Evolutionary conservation across 2,329 filamentous ascomycete species (phyloP), one percentile per base, ranked within the genome.

Genomic region (Penicillium sp.): DNA sequence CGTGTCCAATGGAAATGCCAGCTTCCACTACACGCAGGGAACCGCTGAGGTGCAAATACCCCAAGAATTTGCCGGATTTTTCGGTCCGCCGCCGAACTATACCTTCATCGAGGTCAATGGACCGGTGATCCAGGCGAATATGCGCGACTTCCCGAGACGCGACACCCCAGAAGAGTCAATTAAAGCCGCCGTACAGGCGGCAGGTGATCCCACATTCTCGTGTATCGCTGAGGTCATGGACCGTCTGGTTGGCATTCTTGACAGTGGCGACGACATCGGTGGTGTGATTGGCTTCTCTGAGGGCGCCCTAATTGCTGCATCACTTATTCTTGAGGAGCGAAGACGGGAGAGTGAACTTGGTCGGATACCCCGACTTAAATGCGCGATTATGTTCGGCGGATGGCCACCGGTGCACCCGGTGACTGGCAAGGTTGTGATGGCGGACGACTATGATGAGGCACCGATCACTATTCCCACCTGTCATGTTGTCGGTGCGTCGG

Each of bases 401-500:
- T 66, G 60, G 61, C 66, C 65, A 11, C 59, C 65, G 0, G 51
- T 60, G 6, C 57, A 66, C 9, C 56, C 62, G 1, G 39, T 53
- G n/a, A 59, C 55, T 38, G 61, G 62, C 2, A 43, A 50, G n/a
- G 20, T 58, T 39, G 24, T 67, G 24, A 38, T 67, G 1, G 48
- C 57, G 2, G 63, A 68, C 11, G 60, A 64, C 35, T 50, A 37
- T 32, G 47, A 58, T 29, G 50, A 52, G 13, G 59, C 63, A 10
- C 45, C 61, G 3, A 66, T 69, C 24, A 58, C 46, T 16, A 60
- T 67, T 34, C 67, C 65, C 3, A 69, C 66, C 16, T 62, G 58
- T 31, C 67, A 69, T 56, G 53, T 69, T n/a, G 57, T 77, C 3
- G 75, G 75, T 4, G 71, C 67, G 6, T 63, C 66, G 4, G 77